These are phyloP conservation scores for Penicillium sp. DNA, from an alignment of 2,329 filamentous ascomycete species.

Conservation along the genomic window DNA sequence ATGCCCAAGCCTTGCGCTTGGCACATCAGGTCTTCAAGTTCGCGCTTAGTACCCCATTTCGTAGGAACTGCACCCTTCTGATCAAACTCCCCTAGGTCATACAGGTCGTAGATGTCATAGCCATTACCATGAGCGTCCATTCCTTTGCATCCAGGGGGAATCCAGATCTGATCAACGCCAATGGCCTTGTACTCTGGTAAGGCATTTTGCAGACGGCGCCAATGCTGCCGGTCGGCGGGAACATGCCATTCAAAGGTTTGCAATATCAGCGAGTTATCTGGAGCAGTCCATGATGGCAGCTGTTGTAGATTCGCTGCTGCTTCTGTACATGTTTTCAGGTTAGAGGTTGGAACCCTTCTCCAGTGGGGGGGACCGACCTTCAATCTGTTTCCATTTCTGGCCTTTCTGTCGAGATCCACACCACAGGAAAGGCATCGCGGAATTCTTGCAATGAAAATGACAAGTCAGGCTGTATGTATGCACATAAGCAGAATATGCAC, in stretches of 20 bases:
- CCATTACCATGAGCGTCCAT: constrained; percentile 55
- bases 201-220: constrained; percentile 48
- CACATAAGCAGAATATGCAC: background rate
- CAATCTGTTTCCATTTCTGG: constrained; percentile 1
- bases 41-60: constrained; percentile 61
- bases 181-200: constrained; percentile 50
- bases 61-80: constrained; percentile 56
- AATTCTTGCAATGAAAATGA: background rate
- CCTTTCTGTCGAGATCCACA: constrained; percentile 4
- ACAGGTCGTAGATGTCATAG: constrained; percentile 62
- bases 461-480: background rate
- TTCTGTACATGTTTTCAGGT: constrained; percentile 4
- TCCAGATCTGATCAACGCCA: constrained; percentile 57
- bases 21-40: constrained; percentile 48
- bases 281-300: constrained; percentile 26
- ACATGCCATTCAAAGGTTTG: constrained; percentile 68
- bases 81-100: constrained; percentile 63
- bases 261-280: constrained; percentile 48
- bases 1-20: constrained; percentile 48
- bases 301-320: constrained; percentile 20
- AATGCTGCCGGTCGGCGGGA: constrained; percentile 54
- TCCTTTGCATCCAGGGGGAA: constrained; percentile 64
- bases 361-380: background rate
- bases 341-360: background rate
- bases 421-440: background rate